phyloP scores from a whole-genome alignment of 1,139 yeast species.

The Yamadazyma oceani region DNA sequence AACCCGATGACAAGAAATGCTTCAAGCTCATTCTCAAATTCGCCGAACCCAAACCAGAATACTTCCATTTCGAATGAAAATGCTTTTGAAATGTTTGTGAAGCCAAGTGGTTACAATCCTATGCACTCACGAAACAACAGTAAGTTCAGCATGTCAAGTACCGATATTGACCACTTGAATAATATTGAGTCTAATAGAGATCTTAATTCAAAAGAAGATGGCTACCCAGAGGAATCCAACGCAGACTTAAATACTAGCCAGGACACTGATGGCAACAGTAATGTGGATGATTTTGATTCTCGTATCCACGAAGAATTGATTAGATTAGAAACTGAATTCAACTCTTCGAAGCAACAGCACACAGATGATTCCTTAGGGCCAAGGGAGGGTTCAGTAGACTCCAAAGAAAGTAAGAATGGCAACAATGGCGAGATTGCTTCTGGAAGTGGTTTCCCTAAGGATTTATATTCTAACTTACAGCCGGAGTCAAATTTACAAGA shows the following conservation, averaged over 20 bases:
- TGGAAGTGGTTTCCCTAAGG: too few relatives aligned
- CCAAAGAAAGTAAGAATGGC: too few relatives aligned
- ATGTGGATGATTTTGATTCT: neutral
- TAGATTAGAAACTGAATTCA: neutral
- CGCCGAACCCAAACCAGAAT: neutral
- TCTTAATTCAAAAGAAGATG: neutral
- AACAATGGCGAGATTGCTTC: too few relatives aligned
- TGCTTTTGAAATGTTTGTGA: slow-evolving; percentile 1
- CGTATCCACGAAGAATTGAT: slow-evolving; percentile 1
- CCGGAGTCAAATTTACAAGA: too few relatives aligned
- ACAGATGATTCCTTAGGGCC: too few relatives aligned
- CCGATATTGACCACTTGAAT: neutral
- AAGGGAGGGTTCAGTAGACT: too few relatives aligned
- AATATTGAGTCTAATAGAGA: neutral
- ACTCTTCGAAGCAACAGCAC: neutral
- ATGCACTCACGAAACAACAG: neutral
- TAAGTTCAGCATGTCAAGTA: neutral
- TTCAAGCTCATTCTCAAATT: neutral
- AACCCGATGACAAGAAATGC: neutral
- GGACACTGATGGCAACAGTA: too few relatives aligned
- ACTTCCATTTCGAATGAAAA: neutral
- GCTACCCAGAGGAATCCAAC: neutral
- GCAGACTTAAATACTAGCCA: too few relatives aligned
- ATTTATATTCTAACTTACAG: too few relatives aligned
- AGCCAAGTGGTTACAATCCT: neutral